Conservation (phyloP, 257 asterid genomes). For the Haberlea rhodopensis region DNA sequence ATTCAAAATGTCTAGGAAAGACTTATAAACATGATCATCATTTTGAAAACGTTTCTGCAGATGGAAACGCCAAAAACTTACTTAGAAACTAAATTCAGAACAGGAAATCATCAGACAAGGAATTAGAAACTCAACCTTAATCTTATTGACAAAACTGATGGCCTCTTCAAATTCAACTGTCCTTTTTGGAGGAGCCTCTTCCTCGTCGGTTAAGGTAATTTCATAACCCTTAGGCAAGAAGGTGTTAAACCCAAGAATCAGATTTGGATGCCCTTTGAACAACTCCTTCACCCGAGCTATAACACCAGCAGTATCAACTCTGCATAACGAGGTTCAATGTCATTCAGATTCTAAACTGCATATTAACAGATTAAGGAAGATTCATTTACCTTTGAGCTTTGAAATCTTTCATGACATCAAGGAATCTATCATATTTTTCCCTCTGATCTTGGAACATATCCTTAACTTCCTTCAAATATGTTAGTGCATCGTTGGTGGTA, state of each 20-base stretch:
- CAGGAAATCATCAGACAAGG: constrained; percentile 7
- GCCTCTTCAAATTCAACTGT: constrained; percentile 80
- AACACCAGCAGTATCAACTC: no score
- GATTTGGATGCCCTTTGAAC: constrained; percentile 52
- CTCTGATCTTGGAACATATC: constrained; percentile 66
- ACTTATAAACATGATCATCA: constrained; percentile 62
- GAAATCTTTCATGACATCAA: constrained; percentile 71
- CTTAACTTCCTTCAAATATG: constrained; percentile 59
- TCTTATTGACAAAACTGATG: constrained; percentile 65
- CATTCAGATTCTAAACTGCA: background rate
- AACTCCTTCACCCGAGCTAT: constrained; percentile 56
- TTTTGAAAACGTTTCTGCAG: constrained; percentile 65
- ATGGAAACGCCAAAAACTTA: constrained; percentile 14
- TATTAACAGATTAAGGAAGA: constrained; percentile 13
- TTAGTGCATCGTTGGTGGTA: constrained; percentile 58
- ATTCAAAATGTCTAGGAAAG: constrained; percentile 67
- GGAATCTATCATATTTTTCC: constrained; percentile 59
- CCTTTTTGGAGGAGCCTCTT: no score
- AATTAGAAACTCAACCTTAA: constrained; percentile 45
- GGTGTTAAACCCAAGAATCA: no score
- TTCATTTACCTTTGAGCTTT: constrained; percentile 53
- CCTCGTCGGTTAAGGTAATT: no score
- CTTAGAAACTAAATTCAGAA: constrained; percentile 17
- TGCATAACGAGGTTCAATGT: background rate
- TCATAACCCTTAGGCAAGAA: no score